Evolutionary conservation across 192 early-diverging fungal species (phyloP), one percentile per base, ranked within the genome.

Genomic region (Coemansia sp.): DNA sequence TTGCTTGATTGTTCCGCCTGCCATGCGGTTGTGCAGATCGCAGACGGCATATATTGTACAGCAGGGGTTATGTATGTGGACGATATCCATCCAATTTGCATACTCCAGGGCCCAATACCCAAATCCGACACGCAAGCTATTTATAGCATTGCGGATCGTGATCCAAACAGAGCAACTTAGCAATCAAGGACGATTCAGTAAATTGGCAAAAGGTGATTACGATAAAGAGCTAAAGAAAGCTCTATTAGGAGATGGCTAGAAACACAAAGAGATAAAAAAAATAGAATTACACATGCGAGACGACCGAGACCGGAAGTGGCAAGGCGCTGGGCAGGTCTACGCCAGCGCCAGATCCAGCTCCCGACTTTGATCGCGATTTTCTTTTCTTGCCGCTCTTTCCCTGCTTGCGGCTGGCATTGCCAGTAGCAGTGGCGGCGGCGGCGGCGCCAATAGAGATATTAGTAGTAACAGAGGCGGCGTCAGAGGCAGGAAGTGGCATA

Each of bases 231-330:
- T 55, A 55, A 55, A 55, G 8, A 52, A 11, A 31, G 21, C 14
- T n/a, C n/a, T n/a, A n/a, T n/a, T n/a, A n/a, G n/a, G n/a, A n/a
- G n/a, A n/a, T 26, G 14, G 7, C 11, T 55, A 55, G 26, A 53
- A 55, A 28, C 52, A 55, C 28, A 48, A 48, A 2, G 42, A 18
- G n/a, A 6, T 18, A 18, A 2, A n/a, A 43, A 18, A 18, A 43
- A 14, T 72, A 74, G 21, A 79, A 74, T 79, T 79, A 79, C 77
- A 79, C 64, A 60, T 66, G 69, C 33, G 74, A 56, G 38, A 55
- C 33, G 60, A 79, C 63, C 63, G 72, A 61, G 63, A 66, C 72
- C 14, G 70, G 70, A 6, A 75, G 60, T 20, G 77, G 69, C 35
- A 69, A 25, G 21, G 68, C 66, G 5, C 62, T 69, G 28, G 70